These are phyloP conservation scores for Mycena belliarum DNA, from an alignment of 768 basidiomycete genomes.

Conservation along the genomic window DNA sequence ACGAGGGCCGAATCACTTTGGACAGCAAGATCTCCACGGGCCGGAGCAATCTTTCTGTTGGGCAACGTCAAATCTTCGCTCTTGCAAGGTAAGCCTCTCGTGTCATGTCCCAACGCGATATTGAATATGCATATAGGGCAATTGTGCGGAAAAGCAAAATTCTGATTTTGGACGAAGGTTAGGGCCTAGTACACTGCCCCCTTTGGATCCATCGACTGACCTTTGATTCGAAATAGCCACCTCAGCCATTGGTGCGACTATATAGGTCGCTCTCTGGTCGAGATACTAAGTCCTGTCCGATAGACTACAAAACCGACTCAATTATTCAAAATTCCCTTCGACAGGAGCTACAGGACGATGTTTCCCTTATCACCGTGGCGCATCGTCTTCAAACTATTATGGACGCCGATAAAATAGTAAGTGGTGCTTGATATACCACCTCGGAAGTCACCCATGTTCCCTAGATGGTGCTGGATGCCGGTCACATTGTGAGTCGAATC, in stretches of 20 bases:
- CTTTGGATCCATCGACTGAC: not conserved
- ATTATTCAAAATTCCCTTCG: slow-evolving; percentile 43
- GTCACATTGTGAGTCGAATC: slow-evolving; percentile 8
- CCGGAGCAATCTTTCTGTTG: slow-evolving; percentile 36
- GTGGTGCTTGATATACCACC: not conserved
- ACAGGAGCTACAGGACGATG: not conserved
- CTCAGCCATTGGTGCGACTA: slow-evolving; percentile 10
- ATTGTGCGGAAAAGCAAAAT: slow-evolving; percentile 24
- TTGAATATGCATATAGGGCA: not conserved
- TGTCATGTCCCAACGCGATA: not conserved
- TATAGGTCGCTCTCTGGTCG: no score
- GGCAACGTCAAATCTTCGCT: slow-evolving; percentile 48
- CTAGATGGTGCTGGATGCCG: slow-evolving; percentile 19
- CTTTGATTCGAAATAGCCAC: slow-evolving; percentile 2
- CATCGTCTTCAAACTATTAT: slow-evolving; percentile 15
- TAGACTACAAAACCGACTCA: slow-evolving; percentile 36
- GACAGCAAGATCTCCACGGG: slow-evolving; percentile 10
- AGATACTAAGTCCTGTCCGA: not conserved
- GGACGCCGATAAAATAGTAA: slow-evolving; percentile 14
- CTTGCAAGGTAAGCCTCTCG: slow-evolving; percentile 29
- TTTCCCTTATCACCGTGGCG: slow-evolving; percentile 6
- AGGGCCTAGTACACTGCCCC: not conserved
- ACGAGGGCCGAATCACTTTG: slow-evolving; percentile 26
- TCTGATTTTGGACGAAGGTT: slow-evolving; percentile 23
- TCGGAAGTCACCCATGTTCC: not conserved